A percentile compares a stretch with the other conserved stretches of the same genome.
These are phyloP conservation scores for Dalechampia spathulata DNA, from an alignment of 441 rosid species.

Conservation along the genomic window DNA sequence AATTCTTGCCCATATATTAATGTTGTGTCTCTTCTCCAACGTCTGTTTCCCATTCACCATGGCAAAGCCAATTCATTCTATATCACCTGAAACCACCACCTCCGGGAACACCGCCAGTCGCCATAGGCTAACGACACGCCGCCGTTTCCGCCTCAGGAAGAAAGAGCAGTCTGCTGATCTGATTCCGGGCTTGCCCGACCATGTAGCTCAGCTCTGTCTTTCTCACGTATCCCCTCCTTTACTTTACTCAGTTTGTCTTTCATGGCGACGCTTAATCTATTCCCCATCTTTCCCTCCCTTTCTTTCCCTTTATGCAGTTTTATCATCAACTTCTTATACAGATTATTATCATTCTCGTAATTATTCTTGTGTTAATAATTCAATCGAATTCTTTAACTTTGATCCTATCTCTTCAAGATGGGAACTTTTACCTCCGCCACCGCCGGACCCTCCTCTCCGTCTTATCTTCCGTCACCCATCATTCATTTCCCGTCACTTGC, in stretches of 20 bases:
- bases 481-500: slow-evolving; percentile 40
- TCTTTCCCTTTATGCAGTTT: slow-evolving; percentile 37
- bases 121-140: slow-evolving; percentile 3
- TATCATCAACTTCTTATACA: slow-evolving; percentile 20
- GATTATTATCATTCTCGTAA: neutral
- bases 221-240: slow-evolving; percentile 28
- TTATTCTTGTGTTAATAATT: neutral
- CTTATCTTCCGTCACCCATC: slow-evolving; percentile 48
- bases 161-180: slow-evolving; percentile 15
- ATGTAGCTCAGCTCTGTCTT: slow-evolving; percentile 41
- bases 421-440: slow-evolving; percentile 42
- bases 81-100: neutral
- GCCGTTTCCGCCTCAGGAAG: neutral
- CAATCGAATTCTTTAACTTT: slow-evolving; percentile 26
- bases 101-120: slow-evolving; percentile 20
- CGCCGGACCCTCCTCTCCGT: slow-evolving; percentile 26
- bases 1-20: too few relatives aligned
- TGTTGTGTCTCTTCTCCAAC: too few relatives aligned
- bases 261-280: slow-evolving; percentile 54
- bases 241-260: slow-evolving; percentile 42
- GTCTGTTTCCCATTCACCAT: too few relatives aligned
- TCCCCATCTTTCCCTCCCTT: slow-evolving; percentile 48
- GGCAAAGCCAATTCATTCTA: too few relatives aligned
- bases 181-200: slow-evolving; percentile 47
- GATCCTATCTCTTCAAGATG: slow-evolving; percentile 46